Evolutionary conservation across 768 basidiomycete species (phyloP), one percentile per base, ranked within the genome.

Genomic region (Pisolithus marmoratus): DNA sequence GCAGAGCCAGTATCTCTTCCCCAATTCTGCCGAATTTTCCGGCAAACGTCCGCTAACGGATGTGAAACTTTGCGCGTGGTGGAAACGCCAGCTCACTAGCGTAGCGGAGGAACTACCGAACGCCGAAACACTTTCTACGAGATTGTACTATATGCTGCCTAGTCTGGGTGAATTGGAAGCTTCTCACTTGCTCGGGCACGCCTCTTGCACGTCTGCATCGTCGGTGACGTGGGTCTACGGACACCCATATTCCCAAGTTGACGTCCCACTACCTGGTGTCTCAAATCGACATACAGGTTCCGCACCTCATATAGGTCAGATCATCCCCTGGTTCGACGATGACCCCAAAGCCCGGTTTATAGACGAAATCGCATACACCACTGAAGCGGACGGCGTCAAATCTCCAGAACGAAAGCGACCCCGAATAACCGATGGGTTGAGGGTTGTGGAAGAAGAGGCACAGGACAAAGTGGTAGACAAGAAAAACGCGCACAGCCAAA

Each of bases 261-360:
- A 72, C 9, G 64, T 72, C 9, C 60, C 77, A 63, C 72, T 77
- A 48, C 60, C 74, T 60, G 63, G 80, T 75, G 53, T 70, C 62
- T 73, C 37, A 80, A 74, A 60, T 73, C 74, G 14, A 46, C 58
- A 57, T 3, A 56, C 64, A 1, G 68, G 70, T 46, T 46, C 49
- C 45, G 11, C 9, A 59, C 55, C 38, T 48, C 58, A 57, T 66
- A 72, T 94, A 27, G 91, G 88, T 1, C 77, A 83, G 50, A 79
- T 80, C 48, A 85, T 99, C 20, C 96, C 96, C 2, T 85, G 81
- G 50, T 92, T 98, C 63, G 89, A 93, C n/a, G 96, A 99, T 61
- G 94, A 96, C 67, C 94, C 96, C 7, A 97, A 98, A 68, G 83
- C 89, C 51, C 81, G 96, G 17, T 97, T 97, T 66, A 70, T 99